Base-by-base conservation (phyloP, 2,329 filamentous ascomycete species). In the Rhinocladiella similis region DNA sequence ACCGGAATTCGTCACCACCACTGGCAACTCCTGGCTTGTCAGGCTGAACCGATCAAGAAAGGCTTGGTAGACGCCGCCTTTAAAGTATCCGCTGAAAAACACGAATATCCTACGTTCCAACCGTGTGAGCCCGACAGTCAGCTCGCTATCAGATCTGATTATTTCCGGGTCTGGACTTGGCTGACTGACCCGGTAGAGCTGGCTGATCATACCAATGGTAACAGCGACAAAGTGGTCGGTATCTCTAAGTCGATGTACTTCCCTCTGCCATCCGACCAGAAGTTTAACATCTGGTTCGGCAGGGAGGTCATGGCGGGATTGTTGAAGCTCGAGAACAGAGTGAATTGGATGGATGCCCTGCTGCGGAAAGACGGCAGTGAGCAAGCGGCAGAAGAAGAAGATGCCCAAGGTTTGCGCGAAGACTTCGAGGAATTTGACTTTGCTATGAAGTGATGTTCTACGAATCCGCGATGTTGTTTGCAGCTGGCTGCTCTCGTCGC, bases 211-310 rank as follows among this genome's bases (percentile, higher is more conserved):
- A 55, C 60, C 33, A 64, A 59, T 49, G 60, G 56, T 14, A 50
- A 50, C 39, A 27, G 27, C 35, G 38, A 48, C 13, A 47, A 54
- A 18, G 51, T 56, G 14, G 27, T 60, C 14, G 62, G 62, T 1
- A 52, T 53, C 33, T 53, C 59, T 3, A 56, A 48, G 63, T 86
- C 84, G 54, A 77, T 97, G 56, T 80, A 92, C 51, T 83, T 97
- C 76, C 84, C 84, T 5, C 80, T 97, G 7, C 83, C 86, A 57
- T 77, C 85, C 22, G 85, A 83, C 16, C 83, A 88, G 61, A 83
- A 88, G 13, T 97, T 99, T 70, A 91, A 96, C 69, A 74, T 97
- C 45, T 93, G 97, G 69, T 97, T 96, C 67, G 91, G 90, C 3
- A 82, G 95, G 39, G 84, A 86, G 43, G 94, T 97, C 3, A 77